A percentile compares a stretch with the other conserved stretches of the same genome.
Conservation (phyloP, 768 basidiomycete genomes). For the Russula foetens region DNA sequence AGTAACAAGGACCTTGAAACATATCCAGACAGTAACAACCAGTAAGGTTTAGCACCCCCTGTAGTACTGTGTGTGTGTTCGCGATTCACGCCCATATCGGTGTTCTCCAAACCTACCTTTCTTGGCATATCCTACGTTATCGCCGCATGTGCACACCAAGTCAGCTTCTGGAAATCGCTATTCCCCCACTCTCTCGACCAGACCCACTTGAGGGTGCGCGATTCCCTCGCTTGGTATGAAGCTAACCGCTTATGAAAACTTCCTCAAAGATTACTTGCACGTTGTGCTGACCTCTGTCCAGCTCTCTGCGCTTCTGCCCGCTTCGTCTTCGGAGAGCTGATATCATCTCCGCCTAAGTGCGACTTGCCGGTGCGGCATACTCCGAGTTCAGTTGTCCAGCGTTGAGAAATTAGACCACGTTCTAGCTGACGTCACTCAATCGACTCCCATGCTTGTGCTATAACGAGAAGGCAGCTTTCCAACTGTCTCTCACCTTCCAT, state of each 20-base stretch:
- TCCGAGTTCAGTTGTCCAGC: not conserved
- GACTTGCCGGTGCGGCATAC: slow-evolving; percentile 6
- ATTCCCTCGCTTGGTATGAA: slow-evolving; percentile 1
- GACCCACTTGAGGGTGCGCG: not conserved
- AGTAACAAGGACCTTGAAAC: not conserved
- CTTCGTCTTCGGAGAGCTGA: slow-evolving; percentile 13
- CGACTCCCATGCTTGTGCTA: not conserved
- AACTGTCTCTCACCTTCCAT: not conserved
- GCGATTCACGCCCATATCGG: slow-evolving; percentile 15
- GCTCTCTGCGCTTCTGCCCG: not conserved
- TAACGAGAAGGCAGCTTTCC: not conserved
- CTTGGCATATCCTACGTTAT: slow-evolving; percentile 9
- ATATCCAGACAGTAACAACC: not conserved
- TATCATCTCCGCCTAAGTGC: slow-evolving; percentile 17
- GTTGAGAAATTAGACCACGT: slow-evolving; percentile 8
- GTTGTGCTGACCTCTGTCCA: slow-evolving; percentile 7
- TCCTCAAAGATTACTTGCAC: slow-evolving; percentile 14
- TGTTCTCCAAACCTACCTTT: slow-evolving; percentile 7
- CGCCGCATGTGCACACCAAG: slow-evolving; percentile 5
- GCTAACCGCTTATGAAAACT: slow-evolving; percentile 4
- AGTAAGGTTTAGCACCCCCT: slow-evolving; percentile 6
- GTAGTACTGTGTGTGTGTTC: no score
- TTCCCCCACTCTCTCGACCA: not conserved
- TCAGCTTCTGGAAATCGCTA: slow-evolving; percentile 2
- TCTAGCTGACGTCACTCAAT: slow-evolving; percentile 15